Evolutionary conservation across 768 basidiomycete species (phyloP), one percentile per base, ranked within the genome.

Genomic region (Thelephora aurantiotincta): DNA sequence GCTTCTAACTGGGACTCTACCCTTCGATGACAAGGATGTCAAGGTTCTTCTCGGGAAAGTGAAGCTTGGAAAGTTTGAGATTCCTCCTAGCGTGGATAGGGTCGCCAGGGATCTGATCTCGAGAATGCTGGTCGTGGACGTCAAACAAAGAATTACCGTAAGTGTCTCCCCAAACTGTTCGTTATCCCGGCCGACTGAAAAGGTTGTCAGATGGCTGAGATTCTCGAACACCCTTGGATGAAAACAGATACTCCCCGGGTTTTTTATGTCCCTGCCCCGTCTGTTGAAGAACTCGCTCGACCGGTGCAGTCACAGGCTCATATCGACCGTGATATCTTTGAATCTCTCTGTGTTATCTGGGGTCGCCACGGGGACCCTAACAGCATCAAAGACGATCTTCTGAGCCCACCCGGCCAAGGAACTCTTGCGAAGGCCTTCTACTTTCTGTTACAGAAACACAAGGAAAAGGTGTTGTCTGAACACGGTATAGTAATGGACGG

Each of bases 11-110:
- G 91, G 93, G 11, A 70, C 85, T 47, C 80, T 97, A 16, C 93
- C 93, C 5, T 97, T 96, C 57, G 93, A 96, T 58, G 90, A 96
- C 70, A 83, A 85, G 66, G 82, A 92, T 53, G 75, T 87, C 13
- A 70, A 77, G 48, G 72, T 65, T 3, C 73, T 97, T 34, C 72
- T 98, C 19, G 66, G 73, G 43, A 94, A 94, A 62, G 93, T 98
- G 61, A 89, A 88, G 62, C 66, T 69, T 30, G 93, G 93, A 30
- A 78, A 76, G 62, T 98, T 82, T 62, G 79, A 82, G 13, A 80
- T 93, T 65, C 93, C 93, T 6, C 54, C 67, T 2, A 83, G 77
- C 65, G 72, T 97, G 46, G 84, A 91, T 52, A 73, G 79, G n/a
- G 71, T 82, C 49, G 92, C 91, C 1, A 78, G 77, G 60, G 85